A percentile compares a stretch with the other conserved stretches of the same genome.
Evolutionary conservation across 345 rosid genomes (phyloP).

Genomic region (Bruguiera gymnorhiza): DNA sequence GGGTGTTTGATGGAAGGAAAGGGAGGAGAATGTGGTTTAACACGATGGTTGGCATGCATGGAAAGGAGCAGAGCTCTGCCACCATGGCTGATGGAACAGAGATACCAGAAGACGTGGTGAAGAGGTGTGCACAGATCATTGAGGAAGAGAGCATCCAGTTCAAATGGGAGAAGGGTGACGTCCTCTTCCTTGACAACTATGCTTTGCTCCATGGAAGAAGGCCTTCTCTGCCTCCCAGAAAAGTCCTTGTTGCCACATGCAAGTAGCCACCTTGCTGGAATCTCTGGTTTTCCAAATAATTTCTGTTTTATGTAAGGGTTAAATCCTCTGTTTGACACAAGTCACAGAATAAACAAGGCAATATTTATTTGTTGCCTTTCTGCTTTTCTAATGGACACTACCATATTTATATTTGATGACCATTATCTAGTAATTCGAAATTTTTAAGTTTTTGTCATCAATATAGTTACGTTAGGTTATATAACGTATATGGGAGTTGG

Average conservation of each 20-base stretch:
- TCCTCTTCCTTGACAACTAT: constrained; percentile 55
- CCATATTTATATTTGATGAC: no score
- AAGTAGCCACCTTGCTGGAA: constrained; percentile 22
- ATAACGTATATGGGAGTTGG: no score
- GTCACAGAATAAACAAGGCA: no score
- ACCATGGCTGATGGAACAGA: constrained; percentile 56
- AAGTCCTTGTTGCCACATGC: constrained; percentile 57
- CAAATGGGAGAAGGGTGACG: constrained; percentile 68
- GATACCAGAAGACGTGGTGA: constrained; percentile 42
- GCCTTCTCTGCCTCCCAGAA: constrained; percentile 56
- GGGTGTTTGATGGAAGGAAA: constrained; percentile 60
- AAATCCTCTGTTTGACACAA: no score
- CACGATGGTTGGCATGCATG: constrained; percentile 57
- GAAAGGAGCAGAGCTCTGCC: constrained; percentile 60
- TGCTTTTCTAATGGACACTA: no score
- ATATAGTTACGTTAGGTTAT: no score
- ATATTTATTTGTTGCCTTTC: no score
- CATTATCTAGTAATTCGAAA: no score
- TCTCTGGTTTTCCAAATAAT: not conserved
- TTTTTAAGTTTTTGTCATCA: no score
- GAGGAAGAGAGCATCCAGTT: constrained; percentile 75
- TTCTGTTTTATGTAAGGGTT: no score
- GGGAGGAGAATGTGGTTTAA: constrained; percentile 77
- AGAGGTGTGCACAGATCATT: constrained; percentile 55
- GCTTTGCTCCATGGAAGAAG: constrained; percentile 70